Base-by-base conservation (phyloP, 23 red algal species). In the Gracilaria domingensis region DNA sequence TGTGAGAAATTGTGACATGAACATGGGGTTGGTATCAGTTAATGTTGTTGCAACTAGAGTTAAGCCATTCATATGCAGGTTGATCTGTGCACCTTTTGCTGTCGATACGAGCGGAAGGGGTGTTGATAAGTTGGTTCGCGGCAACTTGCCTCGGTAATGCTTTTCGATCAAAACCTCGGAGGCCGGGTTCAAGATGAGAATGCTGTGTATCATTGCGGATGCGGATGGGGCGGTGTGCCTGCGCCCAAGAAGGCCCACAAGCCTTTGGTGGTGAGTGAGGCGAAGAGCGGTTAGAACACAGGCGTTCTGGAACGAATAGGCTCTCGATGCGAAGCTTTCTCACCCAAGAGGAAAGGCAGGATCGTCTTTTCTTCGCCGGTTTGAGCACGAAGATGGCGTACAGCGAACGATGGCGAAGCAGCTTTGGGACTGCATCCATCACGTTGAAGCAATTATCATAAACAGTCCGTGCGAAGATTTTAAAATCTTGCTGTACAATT, bases 101-200 rank as follows among this genome's bases (percentile, higher is more conserved):
- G 91, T 89, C 20, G 86, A 64, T n/a, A 91, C 23, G 56, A 97
- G 67, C 17, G 89, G 91, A 23, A 88, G 76, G 54, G 84, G 59
- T 32, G 84, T 87, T 12, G 84, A 67, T n/a, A 81, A 82, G 59
- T 92, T 78, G 21, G 70, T 91, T 62, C 96, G 85, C n/a, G 77
- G 62, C 7, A 66, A 33, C 36, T 95, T 95, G 24, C 90, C 91
- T 16, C 88, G 80, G 49, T 88, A 98, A 75, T 93, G 93, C 77
- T 98, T 98, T 74, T 98, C 96, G 69, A 98, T 98, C 73, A 98
- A 86, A 12, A 98, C 96, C 66, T 98, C 91, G 53, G 85, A 86
- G 20, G 86, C 60, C 30, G 45, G 34, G 82, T 95, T 95, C n/a
- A 95, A 57, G 51, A 95, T 85, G 23, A 91, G 88, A 81, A 95